Percentiles rank a stretch among this genome's conserved stretches.
Evolutionary conservation across 2,329 filamentous ascomycete genomes (phyloP).

Genomic region (Phialophora verrucosa): DNA sequence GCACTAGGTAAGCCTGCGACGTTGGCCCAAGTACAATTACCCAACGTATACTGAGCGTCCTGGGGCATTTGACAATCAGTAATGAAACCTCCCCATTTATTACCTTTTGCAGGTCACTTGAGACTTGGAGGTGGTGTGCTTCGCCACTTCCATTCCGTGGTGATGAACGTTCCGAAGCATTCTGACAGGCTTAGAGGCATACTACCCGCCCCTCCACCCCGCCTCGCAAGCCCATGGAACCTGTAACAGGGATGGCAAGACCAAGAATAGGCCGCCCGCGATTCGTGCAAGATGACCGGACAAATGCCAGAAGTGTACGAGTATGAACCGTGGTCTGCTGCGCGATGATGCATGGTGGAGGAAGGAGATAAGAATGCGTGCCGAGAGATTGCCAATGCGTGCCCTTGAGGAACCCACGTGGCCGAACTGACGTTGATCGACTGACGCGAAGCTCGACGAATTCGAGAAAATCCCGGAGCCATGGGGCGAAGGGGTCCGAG

Average conservation of each 20-base stretch:
- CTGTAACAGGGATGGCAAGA: not conserved
- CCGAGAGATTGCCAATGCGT: conserved; percentile 19
- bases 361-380: not conserved
- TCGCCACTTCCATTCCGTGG: not conserved
- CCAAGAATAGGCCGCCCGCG: conserved; percentile 6
- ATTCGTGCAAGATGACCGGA: conserved; percentile 18
- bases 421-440: not conserved
- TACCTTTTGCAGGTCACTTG: not conserved
- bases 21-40: not conserved
- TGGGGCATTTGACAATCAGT: not conserved
- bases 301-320: conserved; percentile 6
- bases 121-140: not conserved
- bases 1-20: not conserved
- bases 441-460: not conserved
- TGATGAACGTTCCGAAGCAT: not conserved
- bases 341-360: conserved; percentile 4
- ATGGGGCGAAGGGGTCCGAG: not conserved
- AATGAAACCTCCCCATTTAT: not conserved
- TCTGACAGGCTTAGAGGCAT: not conserved
- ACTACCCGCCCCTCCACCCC: conserved; percentile 6
- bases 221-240: not conserved
- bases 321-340: conserved; percentile 3
- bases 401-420: conserved; percentile 14
- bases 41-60: not conserved
- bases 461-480: not conserved